phyloP scores from a whole-genome alignment of 371 early-diverging fungal genomes.

The Dentiscutata heterogama region DNA sequence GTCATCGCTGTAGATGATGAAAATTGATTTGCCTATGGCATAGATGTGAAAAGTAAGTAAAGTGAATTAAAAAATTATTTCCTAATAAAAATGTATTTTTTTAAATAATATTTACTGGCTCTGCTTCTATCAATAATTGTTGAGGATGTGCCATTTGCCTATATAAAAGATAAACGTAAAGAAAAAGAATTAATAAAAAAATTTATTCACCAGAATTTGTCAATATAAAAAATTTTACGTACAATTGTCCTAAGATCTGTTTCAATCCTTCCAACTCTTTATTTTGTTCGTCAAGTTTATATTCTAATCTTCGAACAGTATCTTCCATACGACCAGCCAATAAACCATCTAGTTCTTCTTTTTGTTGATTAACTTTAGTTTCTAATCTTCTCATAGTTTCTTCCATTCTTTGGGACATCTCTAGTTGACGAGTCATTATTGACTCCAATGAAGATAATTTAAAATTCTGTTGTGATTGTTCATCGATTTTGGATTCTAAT shows the following conservation, averaged over 20 bases:
- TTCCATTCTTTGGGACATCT: constrained; percentile 32
- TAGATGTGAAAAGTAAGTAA: too few relatives aligned
- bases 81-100: too few relatives aligned
- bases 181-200: too few relatives aligned
- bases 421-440: constrained; percentile 14
- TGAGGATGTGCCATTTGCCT: neutral
- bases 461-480: neutral
- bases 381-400: constrained; percentile 30
- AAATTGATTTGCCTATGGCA: too few relatives aligned
- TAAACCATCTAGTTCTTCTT: constrained; percentile 24
- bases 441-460: neutral
- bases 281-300: constrained; percentile 7
- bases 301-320: constrained; percentile 21
- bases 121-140: too few relatives aligned
- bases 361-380: constrained; percentile 27
- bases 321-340: neutral
- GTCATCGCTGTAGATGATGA: too few relatives aligned
- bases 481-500: constrained; percentile 8
- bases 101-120: too few relatives aligned
- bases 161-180: neutral
- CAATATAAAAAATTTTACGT: constrained; percentile 6
- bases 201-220: neutral
- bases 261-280: neutral
- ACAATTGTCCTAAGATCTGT: constrained; percentile 16
- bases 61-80: too few relatives aligned